Evolutionary conservation across 164 flowering plant species (phyloP), one percentile per base, ranked within the genome.

Genomic region (Aristolochia fimbriata): DNA sequence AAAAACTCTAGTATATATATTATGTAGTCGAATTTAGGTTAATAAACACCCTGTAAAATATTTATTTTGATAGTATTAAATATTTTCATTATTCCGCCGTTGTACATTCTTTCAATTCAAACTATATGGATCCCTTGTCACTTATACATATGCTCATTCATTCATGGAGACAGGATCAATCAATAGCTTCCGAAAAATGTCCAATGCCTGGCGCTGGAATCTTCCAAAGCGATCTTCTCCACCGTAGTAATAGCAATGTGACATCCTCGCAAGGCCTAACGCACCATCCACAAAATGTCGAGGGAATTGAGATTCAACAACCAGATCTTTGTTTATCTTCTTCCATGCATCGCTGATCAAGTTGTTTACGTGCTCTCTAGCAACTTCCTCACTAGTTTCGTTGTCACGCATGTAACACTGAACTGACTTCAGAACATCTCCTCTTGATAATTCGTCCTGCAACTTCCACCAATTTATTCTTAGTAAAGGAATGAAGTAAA

Each of bases 241-340:
- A 27, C 58, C 41, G n/a, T 68, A 58, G 58, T 62, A 68, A 14
- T 43, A 11, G 17, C 19, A 41, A n/a, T 25, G 62, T 1, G 62
- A 12, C 8, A 24, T 68, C 3, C 71, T 24, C 0, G 59, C 66
- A 47, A 51, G 58, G 53, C 63, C 58, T 0, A 53, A 17, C 45
- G 55, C 60, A 14, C 37, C 22, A 27, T 58, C 49, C 22, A 68
- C 55, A 20, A 68, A 58, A 20, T 49, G 21, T 17, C 19, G 15
- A 2, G 55, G 21, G 49, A 68, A 68, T 8, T 59, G 62, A 12
- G 62, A 49, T 45, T 61, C 47, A 1, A 13, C 3, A 13, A 49
- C 51, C n/a, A 63, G 47, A 19, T 30, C 59, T 21, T 47, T 61
- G 45, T 69, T 69, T 57, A 69, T 50, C 65, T 55, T 64, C 62